Evolutionary conservation across 495 filamentous ascomycete genomes (phyloP), one percentile per base, ranked within the genome.

Genomic region (Niebla homalea): DNA sequence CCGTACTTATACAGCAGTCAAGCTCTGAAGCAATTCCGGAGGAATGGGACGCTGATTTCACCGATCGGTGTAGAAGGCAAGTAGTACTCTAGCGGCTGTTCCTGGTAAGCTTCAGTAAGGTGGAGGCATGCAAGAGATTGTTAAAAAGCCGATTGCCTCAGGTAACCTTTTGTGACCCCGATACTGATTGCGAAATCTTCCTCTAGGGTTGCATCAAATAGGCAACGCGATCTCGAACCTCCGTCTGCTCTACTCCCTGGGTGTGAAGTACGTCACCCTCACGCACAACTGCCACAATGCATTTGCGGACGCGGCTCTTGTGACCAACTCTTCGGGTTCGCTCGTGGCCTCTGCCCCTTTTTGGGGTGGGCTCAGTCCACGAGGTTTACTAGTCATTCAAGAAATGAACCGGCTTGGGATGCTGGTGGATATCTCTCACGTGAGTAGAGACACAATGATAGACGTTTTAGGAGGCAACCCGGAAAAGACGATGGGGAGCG

Each of bases 211-310:
- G 1, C 92, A 98, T 62, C 89, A 94, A 56, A 93, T 98, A 51
- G 90, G 87, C 36, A 94, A 95, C 70, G 85, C 81, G 0, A 64
- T 83, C 10, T 74, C 87, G 18, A 85, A 81, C 46, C 71, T 96
- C 18, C 80, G 92, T 3, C 70, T 75, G 7, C 93, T 79, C 62
- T 68, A 89, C 61, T 69, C 71, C 3, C 70, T 92, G 12, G 92
- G 90, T n/a, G 89, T 94, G 7, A 81, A 86, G 38, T 96, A 96
- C 56, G 82, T 84, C 6, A 96, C 90, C 0, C 66, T 98, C 12
- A 94, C 86, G 3, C 89, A 93, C 67, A 94, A 94, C 67, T 98
- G 92, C 69, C 85, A 89, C 62, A 98, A 96, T 64, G 70, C 67
- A 29, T 96, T 83, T 65, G 88, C 89, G 23, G 92, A 96, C 58